phyloP scores from a whole-genome alignment of 805 yeast species.

The Vanderwaltozyma yarrowii region DNA sequence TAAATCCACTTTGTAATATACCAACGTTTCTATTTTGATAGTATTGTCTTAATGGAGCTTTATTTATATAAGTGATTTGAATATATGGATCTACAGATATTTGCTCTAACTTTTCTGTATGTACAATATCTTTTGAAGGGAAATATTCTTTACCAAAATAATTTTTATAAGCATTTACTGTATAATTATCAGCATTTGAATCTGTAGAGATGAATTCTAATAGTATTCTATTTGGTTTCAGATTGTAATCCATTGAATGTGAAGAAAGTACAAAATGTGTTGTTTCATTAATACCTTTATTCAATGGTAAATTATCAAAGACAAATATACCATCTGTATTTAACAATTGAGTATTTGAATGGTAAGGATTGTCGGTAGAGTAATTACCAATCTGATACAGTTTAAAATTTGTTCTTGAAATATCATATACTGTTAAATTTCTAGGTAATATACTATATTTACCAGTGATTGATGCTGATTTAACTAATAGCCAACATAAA shows the following conservation, averaged over 20 bases:
- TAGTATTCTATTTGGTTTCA: slow-evolving; percentile 27
- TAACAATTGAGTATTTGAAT: slow-evolving; percentile 6
- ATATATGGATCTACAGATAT: slow-evolving; percentile 16
- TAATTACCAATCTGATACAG: slow-evolving; percentile 21
- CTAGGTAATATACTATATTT: slow-evolving; percentile 1
- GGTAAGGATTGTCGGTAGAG: slow-evolving; percentile 8
- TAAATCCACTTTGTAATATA: slow-evolving; percentile 28
- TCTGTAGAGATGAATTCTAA: slow-evolving; percentile 13
- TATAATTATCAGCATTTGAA: slow-evolving; percentile 7
- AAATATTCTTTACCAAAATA: slow-evolving; percentile 27
- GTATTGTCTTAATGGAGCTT: slow-evolving; percentile 28
- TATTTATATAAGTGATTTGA: slow-evolving; percentile 3
- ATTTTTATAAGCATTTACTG: slow-evolving; percentile 20
- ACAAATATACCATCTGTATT: slow-evolving; percentile 19
- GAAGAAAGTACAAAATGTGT: slow-evolving; percentile 23
- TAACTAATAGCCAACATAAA: not conserved
- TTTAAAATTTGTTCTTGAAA: slow-evolving; percentile 17
- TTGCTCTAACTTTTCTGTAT: slow-evolving; percentile 22
- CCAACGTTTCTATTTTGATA: slow-evolving; percentile 27
- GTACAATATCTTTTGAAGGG: slow-evolving; percentile 23
- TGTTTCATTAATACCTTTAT: slow-evolving; percentile 15
- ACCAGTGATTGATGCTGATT: slow-evolving; percentile 1
- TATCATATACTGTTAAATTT: slow-evolving; percentile 3
- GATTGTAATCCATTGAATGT: slow-evolving; percentile 23
- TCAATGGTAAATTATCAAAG: slow-evolving; percentile 22